phyloP scores from a whole-genome alignment of 192 early-diverging fungal genomes.

The Backusella tarrabulga region DNA sequence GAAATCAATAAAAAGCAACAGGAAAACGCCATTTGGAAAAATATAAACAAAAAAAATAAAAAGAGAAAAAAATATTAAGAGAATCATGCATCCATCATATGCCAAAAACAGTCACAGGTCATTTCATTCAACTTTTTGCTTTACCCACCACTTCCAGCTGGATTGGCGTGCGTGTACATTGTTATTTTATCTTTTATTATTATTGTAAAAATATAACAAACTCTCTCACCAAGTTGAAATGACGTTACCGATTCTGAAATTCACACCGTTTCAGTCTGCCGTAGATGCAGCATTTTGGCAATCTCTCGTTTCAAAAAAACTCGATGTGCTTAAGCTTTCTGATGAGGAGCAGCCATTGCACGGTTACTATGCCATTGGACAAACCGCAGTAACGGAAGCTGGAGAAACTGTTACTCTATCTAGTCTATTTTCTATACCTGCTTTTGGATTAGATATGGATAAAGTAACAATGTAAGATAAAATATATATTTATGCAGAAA shows the following conservation, averaged over 20 bases:
- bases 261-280: constrained; percentile 78
- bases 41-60: background rate
- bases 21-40: background rate
- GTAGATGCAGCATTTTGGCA: constrained; percentile 94
- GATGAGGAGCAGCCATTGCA: constrained; percentile 54
- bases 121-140: background rate
- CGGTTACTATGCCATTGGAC: constrained; percentile 64
- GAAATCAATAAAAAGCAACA: background rate
- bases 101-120: background rate
- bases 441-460: constrained; percentile 46
- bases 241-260: constrained; percentile 62
- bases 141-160: background rate
- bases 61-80: background rate
- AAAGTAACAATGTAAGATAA: constrained; percentile 10
- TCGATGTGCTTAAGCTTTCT: constrained; percentile 80
- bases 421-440: constrained; percentile 62
- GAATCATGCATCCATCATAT: background rate
- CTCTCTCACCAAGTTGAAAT: background rate
- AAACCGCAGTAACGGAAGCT: constrained; percentile 26
- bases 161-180: background rate
- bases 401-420: constrained; percentile 44
- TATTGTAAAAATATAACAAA: background rate
- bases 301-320: constrained; percentile 76
- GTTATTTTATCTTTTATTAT: background rate
- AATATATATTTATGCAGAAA: background rate